Conservation (phyloP, 345 rosid genomes). For the Raphanus sativus region DNA sequence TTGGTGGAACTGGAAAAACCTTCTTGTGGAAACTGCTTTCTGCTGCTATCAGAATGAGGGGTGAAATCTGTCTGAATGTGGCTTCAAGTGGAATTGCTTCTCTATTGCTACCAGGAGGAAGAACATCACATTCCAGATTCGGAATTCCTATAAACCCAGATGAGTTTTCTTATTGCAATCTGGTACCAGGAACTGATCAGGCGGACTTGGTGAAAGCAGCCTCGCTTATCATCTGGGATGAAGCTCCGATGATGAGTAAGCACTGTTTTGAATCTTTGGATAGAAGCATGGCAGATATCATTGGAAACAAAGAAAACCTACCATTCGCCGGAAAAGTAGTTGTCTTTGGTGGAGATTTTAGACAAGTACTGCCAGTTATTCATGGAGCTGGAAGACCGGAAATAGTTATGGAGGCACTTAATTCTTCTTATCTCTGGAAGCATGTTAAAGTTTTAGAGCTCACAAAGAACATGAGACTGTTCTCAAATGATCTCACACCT, state of each 20-base stretch:
- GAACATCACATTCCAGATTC: not conserved
- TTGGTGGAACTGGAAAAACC: not conserved
- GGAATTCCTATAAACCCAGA: not conserved
- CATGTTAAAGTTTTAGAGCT: not conserved
- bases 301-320: not conserved
- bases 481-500: not conserved
- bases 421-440: not conserved
- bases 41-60: not conserved
- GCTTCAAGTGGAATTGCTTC: not conserved
- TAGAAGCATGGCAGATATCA: not conserved
- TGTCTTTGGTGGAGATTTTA: not conserved
- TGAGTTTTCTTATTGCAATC: not conserved
- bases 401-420: not conserved
- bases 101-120: not conserved
- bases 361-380: not conserved
- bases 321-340: not conserved
- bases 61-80: not conserved
- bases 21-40: not conserved
- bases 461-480: not conserved
- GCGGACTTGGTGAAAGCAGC: not conserved
- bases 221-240: not conserved
- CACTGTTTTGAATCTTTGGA: not conserved
- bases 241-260: not conserved
- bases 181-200: not conserved
- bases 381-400: not conserved